These are phyloP conservation scores for Vigna trinervia DNA, from an alignment of 306 rosid genomes.

Conservation along the genomic window DNA sequence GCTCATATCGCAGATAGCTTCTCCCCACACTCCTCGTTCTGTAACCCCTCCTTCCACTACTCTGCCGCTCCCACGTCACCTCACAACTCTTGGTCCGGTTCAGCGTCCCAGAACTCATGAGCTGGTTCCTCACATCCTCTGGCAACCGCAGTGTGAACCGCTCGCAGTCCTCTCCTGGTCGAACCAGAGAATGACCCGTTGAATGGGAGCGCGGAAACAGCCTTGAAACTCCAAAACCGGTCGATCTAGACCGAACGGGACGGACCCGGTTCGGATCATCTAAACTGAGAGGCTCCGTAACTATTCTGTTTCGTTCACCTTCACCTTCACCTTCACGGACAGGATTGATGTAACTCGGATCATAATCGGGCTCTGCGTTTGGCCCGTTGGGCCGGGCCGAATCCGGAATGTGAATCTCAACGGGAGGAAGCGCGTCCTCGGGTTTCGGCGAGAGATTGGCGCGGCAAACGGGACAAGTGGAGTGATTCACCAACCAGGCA, in stretches of 20 bases:
- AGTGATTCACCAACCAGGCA: constrained; percentile 66
- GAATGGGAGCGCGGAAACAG: constrained; percentile 59
- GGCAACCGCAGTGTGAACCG: constrained; percentile 73
- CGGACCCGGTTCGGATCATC: neutral
- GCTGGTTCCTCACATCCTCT: constrained; percentile 60
- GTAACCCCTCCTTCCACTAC: constrained; percentile 56
- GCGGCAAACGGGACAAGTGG: constrained; percentile 87
- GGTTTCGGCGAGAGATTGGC: constrained; percentile 62
- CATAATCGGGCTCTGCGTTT: neutral
- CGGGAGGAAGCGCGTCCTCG: constrained; percentile 41
- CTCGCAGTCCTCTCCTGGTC: constrained; percentile 49
- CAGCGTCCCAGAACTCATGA: constrained; percentile 51
- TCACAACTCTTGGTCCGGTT: constrained; percentile 55
- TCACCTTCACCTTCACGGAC: neutral
- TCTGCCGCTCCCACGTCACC: constrained; percentile 50
- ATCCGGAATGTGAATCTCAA: neutral
- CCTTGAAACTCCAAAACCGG: constrained; percentile 42
- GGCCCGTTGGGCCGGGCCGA: constrained; percentile 3
- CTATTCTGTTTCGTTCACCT: neutral
- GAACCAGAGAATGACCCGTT: constrained; percentile 56
- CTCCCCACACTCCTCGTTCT: constrained; percentile 52
- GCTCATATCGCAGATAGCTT: constrained; percentile 19
- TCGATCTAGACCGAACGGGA: constrained; percentile 45
- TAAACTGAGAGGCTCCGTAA: neutral
- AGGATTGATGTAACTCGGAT: neutral